Evolutionary conservation across 78 protist genomes (phyloP).

Genomic region (Guillardia theta): DNA sequence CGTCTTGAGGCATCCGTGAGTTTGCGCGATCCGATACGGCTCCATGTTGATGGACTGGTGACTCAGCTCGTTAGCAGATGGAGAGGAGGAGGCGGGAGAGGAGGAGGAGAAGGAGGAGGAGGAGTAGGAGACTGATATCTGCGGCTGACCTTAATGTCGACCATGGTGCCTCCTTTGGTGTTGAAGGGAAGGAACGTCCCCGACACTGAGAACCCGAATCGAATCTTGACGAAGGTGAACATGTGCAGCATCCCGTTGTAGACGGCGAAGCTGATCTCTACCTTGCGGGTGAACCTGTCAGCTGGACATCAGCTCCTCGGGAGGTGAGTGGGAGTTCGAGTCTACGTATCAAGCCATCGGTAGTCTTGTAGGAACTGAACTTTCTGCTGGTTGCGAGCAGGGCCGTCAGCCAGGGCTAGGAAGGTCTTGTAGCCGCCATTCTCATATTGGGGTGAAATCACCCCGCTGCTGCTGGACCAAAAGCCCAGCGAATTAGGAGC

Average conservation of each 20-base stretch:
- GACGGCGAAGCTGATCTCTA: neutral
- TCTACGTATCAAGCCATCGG: neutral
- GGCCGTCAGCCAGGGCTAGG: neutral
- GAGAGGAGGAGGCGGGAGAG: too few species aligned
- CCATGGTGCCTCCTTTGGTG: neutral
- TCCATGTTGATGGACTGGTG: conserved; percentile 29
- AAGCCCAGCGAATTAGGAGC: too few species aligned
- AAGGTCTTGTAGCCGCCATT: neutral
- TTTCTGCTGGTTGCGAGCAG: neutral
- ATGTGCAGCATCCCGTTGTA: conserved; percentile 2
- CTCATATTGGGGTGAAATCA: too few species aligned
- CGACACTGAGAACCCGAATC: neutral
- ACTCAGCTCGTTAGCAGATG: too few species aligned
- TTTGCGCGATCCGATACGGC: neutral
- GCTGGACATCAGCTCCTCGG: too few species aligned
- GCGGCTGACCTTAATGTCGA: neutral
- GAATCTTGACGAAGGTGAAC: neutral
- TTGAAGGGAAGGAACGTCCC: neutral
- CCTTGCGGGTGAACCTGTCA: neutral
- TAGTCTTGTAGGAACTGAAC: neutral
- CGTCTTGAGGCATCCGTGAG: neutral
- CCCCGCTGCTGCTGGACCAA: too few species aligned
- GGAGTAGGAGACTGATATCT: too few species aligned
- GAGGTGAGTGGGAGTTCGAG: too few species aligned
- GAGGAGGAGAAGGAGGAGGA: too few species aligned